phyloP scores from a whole-genome alignment of 768 basidiomycete genomes.

The Naganishia onofrii region DNA sequence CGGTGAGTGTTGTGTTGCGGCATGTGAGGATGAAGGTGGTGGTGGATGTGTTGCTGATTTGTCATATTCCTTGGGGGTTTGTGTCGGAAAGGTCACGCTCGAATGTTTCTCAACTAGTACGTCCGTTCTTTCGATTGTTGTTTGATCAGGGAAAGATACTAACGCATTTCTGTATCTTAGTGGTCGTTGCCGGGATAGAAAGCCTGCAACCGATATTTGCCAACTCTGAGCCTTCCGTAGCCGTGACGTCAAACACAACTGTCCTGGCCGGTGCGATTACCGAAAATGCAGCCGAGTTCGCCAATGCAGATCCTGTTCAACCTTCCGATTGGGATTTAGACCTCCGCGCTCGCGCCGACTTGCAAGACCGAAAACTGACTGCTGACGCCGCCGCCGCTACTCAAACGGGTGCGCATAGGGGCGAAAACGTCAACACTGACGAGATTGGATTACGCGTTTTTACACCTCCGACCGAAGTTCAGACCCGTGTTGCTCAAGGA shows the following conservation, averaged over 20 bases:
- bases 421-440: too few relatives aligned
- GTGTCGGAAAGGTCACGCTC: conserved; percentile 22
- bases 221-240: background rate
- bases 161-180: background rate
- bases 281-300: too few relatives aligned
- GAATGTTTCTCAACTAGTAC: conserved; percentile 42
- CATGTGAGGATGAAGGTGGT: background rate
- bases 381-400: background rate
- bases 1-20: conserved; percentile 33
- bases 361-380: background rate
- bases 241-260: background rate
- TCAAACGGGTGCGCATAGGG: background rate
- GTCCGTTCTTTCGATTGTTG: conserved; percentile 1
- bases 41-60: background rate
- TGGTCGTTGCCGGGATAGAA: conserved; percentile 4
- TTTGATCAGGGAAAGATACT: too few relatives aligned
- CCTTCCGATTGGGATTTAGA: background rate
- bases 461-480: too few relatives aligned
- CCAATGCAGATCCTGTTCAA: too few relatives aligned
- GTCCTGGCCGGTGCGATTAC: too few relatives aligned
- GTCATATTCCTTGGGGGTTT: background rate
- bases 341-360: background rate
- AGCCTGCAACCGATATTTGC: background rate
- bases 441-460: too few relatives aligned
- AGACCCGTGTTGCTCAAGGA: too few relatives aligned